These are phyloP conservation scores for Diaporthe caulivora DNA, from an alignment of 2,329 filamentous ascomycete species.

Conservation along the genomic window DNA sequence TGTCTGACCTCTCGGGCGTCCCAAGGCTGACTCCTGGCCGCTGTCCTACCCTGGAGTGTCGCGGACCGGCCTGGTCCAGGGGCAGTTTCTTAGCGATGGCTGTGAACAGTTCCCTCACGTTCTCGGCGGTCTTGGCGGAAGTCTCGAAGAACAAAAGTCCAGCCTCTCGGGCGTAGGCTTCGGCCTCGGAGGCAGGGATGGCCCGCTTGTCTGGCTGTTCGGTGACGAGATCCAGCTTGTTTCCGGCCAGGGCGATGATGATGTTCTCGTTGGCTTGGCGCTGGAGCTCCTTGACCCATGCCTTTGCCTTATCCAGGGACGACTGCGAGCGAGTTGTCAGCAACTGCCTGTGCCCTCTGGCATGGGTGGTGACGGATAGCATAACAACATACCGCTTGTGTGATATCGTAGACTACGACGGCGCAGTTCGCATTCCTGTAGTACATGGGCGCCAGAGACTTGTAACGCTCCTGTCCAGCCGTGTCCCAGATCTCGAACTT, in stretches of 20 bases:
- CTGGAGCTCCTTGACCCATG: conserved; percentile 99
- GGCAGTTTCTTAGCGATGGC: conserved; percentile 98
- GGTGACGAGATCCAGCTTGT: conserved; percentile 96
- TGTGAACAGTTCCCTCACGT: conserved; percentile 95
- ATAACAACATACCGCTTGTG: conserved; percentile 83
- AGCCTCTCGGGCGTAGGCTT: conserved; percentile 94
- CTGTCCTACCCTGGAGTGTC: conserved; percentile 79
- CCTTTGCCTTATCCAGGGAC: conserved; percentile 98
- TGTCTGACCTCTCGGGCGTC: conserved; percentile 67
- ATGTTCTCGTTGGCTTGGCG: conserved; percentile 99
- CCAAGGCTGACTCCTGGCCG: conserved; percentile 69
- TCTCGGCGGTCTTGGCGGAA: conserved; percentile 96
- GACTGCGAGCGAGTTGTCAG: conserved; percentile 67
- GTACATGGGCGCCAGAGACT: conserved; percentile 99
- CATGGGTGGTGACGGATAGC: not conserved
- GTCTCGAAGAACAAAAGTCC: conserved; percentile 98
- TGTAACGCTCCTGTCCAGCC: conserved; percentile 98
- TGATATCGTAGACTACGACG: conserved; percentile 99
- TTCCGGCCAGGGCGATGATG: conserved; percentile 96
- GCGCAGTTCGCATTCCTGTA: conserved; percentile 99
- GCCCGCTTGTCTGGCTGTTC: conserved; percentile 97
- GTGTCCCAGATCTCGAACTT: conserved; percentile 99
- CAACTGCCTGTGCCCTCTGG: not conserved
- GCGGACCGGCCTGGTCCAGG: conserved; percentile 93
- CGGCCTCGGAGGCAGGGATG: conserved; percentile 88